Conservation (phyloP, 192 early-diverging fungal species). For the Fimicolochytrium jonesii region DNA sequence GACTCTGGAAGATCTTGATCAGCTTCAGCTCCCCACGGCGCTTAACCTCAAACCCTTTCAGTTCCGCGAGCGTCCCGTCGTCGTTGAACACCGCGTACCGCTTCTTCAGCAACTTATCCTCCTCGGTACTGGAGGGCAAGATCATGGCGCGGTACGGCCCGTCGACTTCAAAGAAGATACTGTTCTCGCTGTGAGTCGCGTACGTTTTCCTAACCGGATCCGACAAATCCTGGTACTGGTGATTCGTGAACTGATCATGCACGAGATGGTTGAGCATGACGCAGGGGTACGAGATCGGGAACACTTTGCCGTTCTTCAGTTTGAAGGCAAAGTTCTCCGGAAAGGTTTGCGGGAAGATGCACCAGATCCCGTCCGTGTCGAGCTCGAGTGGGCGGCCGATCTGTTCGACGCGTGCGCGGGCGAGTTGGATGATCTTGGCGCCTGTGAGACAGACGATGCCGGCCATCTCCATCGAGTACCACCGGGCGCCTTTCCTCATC, state of each 20-base stretch:
- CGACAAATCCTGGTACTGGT: constrained; percentile 81
- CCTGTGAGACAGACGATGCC: constrained; percentile 97
- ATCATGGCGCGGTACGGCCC: constrained; percentile 99
- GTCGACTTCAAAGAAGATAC: constrained; percentile 98
- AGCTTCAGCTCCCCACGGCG: constrained; percentile 97
- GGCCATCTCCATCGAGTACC: constrained; percentile 99
- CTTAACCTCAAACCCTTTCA: constrained; percentile 99
- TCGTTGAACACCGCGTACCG: constrained; percentile 97
- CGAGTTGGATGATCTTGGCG: constrained; percentile 95
- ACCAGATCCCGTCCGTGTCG: constrained; percentile 99
- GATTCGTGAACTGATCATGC: constrained; percentile 92
- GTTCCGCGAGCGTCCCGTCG: constrained; percentile 88
- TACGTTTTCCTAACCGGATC: constrained; percentile 61
- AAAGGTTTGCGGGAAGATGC: constrained; percentile 86
- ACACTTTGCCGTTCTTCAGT: constrained; percentile 71
- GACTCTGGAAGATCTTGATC: constrained; percentile 96
- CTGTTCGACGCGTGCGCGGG: constrained; percentile 84
- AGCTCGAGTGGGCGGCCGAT: constrained; percentile 92
- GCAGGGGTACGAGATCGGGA: constrained; percentile 93
- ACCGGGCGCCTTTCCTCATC: constrained; percentile 96
- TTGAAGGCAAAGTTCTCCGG: constrained; percentile 91
- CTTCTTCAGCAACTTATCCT: constrained; percentile 96
- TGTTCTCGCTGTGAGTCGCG: constrained; percentile 77
- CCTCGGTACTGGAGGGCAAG: constrained; percentile 88
- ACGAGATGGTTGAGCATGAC: constrained; percentile 98